A percentile compares a stretch with the other conserved stretches of the same genome.
Evolutionary conservation across 2,329 filamentous ascomycete species (phyloP).

Genomic region (Xylogone sp.): DNA sequence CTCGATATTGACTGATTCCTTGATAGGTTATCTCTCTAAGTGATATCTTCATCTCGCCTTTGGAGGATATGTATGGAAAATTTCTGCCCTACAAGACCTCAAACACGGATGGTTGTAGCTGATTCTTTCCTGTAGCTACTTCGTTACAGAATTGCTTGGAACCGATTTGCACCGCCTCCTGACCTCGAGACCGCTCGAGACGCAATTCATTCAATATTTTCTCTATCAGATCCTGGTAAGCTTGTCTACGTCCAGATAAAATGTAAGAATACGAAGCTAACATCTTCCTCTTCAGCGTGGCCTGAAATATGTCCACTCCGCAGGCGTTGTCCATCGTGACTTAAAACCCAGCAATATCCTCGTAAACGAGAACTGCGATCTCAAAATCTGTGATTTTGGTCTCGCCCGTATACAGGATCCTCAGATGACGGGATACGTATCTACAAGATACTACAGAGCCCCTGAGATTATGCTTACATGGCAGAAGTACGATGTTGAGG

Average conservation of each 20-base stretch:
- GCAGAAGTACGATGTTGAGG: constrained; percentile 99
- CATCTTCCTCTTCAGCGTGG: constrained; percentile 62
- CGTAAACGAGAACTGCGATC: constrained; percentile 98
- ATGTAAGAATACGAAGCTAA: constrained; percentile 7
- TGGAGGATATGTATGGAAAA: constrained; percentile 94
- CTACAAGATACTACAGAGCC: constrained; percentile 96
- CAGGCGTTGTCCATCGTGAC: constrained; percentile 95
- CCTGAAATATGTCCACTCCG: constrained; percentile 98
- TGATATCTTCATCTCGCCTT: constrained; percentile 98
- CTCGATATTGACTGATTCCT: constrained; percentile 18
- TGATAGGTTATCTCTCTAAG: constrained; percentile 89
- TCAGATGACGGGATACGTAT: constrained; percentile 99
- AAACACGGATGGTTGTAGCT: constrained; percentile 12
- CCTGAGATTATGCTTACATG: constrained; percentile 99
- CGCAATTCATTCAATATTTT: constrained; percentile 99
- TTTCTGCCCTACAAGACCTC: too few relatives aligned
- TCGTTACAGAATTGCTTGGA: constrained; percentile 94
- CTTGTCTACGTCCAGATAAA: neutral
- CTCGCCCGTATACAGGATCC: constrained; percentile 96
- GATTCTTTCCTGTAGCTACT: constrained; percentile 63
- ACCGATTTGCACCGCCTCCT: constrained; percentile 95
- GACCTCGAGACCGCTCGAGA: constrained; percentile 93
- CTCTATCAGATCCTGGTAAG: constrained; percentile 96
- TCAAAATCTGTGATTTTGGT: constrained; percentile 99
- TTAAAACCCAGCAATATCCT: constrained; percentile 98